A percentile compares a stretch with the other conserved stretches of the same genome.
Conservation (phyloP, 2,329 filamentous ascomycete species). For the Akanthomyces muscarius region DNA sequence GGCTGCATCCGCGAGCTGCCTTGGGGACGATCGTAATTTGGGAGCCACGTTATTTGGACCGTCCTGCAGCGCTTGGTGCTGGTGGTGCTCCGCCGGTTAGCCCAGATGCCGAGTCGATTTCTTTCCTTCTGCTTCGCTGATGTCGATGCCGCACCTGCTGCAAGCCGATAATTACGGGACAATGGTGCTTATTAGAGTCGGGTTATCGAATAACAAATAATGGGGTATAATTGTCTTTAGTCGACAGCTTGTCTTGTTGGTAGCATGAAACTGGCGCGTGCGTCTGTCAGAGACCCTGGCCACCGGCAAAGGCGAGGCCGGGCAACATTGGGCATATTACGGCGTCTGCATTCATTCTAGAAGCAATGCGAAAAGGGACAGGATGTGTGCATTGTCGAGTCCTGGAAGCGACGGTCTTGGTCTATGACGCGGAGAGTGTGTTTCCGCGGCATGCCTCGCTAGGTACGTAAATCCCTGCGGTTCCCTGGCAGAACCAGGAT, state of each 20-base stretch:
- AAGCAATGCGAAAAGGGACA: neutral
- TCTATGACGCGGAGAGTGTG: neutral
- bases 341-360: neutral
- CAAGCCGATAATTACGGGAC: neutral
- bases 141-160: neutral
- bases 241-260: neutral
- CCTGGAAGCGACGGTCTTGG: neutral
- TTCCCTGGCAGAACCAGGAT: neutral
- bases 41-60: conserved; percentile 1
- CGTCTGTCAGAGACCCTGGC: neutral
- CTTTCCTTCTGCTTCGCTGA: neutral
- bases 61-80: neutral
- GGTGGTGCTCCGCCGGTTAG: neutral
- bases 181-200: neutral
- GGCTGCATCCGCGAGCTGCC: conserved; percentile 7
- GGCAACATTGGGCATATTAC: neutral
- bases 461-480: neutral
- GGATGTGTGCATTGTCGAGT: neutral
- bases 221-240: neutral
- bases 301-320: conserved; percentile 1
- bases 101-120: neutral
- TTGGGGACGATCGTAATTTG: conserved; percentile 13
- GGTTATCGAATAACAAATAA: neutral
- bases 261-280: neutral
- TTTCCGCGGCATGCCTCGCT: neutral